These are phyloP conservation scores for Hymenoscyphus linearis DNA, from an alignment of 2,329 filamentous ascomycete genomes.

Conservation along the genomic window DNA sequence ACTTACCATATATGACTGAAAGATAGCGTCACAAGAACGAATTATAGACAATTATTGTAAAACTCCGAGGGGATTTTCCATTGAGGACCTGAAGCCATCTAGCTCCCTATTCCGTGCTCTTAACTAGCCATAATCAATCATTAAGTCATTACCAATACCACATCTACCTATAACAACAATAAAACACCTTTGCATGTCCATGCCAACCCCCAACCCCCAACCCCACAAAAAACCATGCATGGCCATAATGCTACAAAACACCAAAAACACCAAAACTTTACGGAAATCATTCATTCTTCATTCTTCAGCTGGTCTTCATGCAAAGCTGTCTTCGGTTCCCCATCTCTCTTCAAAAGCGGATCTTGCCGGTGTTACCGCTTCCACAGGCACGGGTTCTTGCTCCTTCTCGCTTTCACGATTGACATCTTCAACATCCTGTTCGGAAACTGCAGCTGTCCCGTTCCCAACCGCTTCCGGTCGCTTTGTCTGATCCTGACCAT, in stretches of 20 bases:
- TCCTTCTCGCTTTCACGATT: background rate
- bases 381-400: background rate
- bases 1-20: no score
- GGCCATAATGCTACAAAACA: conserved; percentile 6
- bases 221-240: background rate
- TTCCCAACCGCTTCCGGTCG: background rate
- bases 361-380: conserved; percentile 5
- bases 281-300: background rate
- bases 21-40: background rate
- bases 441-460: background rate
- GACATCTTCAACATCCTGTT: background rate
- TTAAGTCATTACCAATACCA: conserved; percentile 8
- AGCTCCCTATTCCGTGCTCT: background rate
- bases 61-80: background rate
- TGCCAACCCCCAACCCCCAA: conserved; percentile 14
- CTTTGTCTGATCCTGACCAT: background rate
- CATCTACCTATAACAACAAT: conserved; percentile 1
- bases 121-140: background rate
- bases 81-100: background rate
- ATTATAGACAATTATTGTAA: background rate
- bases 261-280: conserved; percentile 13
- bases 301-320: conserved; percentile 14
- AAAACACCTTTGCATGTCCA: conserved; percentile 4
- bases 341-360: conserved; percentile 17
- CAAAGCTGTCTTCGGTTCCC: conserved; percentile 31